Conservation (phyloP, 2,329 filamentous ascomycete species). For the Shiraia sp. region DNA sequence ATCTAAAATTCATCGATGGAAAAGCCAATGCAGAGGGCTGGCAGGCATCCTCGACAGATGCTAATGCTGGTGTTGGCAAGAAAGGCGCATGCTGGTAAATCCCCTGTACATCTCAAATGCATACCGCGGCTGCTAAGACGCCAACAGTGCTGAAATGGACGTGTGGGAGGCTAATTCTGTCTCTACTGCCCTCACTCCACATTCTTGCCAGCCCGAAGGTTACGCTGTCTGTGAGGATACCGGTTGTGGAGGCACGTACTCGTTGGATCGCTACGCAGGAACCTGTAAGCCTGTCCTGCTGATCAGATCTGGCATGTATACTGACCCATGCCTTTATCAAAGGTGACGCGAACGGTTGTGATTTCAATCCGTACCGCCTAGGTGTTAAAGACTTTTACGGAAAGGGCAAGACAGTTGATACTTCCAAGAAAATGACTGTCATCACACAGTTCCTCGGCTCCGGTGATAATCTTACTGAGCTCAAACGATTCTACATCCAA, state of each 20-base stretch:
- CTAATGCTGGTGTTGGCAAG: slow-evolving; percentile 55
- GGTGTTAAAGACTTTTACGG: slow-evolving; percentile 67
- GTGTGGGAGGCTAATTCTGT: slow-evolving; percentile 67
- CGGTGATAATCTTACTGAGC: slow-evolving; percentile 46
- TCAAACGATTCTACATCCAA: slow-evolving; percentile 55
- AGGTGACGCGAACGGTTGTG: too few relatives aligned
- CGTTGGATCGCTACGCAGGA: slow-evolving; percentile 61
- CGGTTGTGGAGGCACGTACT: slow-evolving; percentile 47
- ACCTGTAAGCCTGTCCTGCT: slow-evolving; percentile 40
- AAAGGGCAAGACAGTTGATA: slow-evolving; percentile 51
- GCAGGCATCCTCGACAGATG: slow-evolving; percentile 55
- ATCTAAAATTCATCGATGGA: slow-evolving; percentile 56
- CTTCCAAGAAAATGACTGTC: slow-evolving; percentile 48
- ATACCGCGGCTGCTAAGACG: too few relatives aligned
- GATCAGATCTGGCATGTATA: too few relatives aligned
- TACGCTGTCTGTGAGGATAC: slow-evolving; percentile 58
- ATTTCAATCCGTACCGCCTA: slow-evolving; percentile 56
- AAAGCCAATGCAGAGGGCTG: slow-evolving; percentile 60
- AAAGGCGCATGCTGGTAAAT: slow-evolving; percentile 62
- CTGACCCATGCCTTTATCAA: too few relatives aligned
- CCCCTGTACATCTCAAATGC: too few relatives aligned
- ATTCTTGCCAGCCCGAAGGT: slow-evolving; percentile 59
- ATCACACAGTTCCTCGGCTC: slow-evolving; percentile 53
- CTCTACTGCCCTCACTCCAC: slow-evolving; percentile 66
- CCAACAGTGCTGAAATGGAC: slow-evolving; percentile 63